Evolutionary conservation across 768 basidiomycete genomes (phyloP).

Genomic region (Russula dissimulans): DNA sequence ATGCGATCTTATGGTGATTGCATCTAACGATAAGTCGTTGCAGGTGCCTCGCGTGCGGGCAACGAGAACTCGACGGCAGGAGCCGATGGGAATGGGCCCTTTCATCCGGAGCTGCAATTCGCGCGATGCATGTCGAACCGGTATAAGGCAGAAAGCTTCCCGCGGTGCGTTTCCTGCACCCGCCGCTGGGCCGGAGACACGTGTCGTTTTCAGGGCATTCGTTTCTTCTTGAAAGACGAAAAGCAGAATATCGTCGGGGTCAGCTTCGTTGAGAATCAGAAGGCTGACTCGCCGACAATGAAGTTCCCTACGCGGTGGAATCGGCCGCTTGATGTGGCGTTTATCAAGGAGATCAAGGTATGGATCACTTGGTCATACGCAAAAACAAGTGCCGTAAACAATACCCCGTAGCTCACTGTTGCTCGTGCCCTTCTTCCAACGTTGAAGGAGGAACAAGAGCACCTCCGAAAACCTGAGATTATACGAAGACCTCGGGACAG

Average conservation of each 20-base stretch:
- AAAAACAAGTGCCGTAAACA: neutral
- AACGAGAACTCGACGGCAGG: constrained; percentile 24
- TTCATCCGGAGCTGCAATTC: constrained; percentile 62
- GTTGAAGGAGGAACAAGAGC: constrained; percentile 53
- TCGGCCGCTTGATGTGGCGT: constrained; percentile 37
- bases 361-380: neutral
- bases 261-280: constrained; percentile 59
- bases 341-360: constrained; percentile 58
- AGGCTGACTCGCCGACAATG: constrained; percentile 50
- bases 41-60: constrained; percentile 26
- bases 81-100: constrained; percentile 26
- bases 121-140: constrained; percentile 80
- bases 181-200: constrained; percentile 84
- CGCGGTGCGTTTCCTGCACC: constrained; percentile 76
- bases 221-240: constrained; percentile 61
- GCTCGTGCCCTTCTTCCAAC: constrained; percentile 60
- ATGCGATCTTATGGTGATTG: neutral
- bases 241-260: constrained; percentile 53
- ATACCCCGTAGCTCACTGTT: constrained; percentile 44
- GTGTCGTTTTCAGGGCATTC: constrained; percentile 79
- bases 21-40: neutral
- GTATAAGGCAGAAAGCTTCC: constrained; percentile 62
- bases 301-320: constrained; percentile 64
- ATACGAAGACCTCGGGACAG: constrained; percentile 69
- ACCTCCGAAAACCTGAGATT: constrained; percentile 46